Conservation (phyloP, 139 green algal species). For the Chlorella sorokiniana region DNA sequence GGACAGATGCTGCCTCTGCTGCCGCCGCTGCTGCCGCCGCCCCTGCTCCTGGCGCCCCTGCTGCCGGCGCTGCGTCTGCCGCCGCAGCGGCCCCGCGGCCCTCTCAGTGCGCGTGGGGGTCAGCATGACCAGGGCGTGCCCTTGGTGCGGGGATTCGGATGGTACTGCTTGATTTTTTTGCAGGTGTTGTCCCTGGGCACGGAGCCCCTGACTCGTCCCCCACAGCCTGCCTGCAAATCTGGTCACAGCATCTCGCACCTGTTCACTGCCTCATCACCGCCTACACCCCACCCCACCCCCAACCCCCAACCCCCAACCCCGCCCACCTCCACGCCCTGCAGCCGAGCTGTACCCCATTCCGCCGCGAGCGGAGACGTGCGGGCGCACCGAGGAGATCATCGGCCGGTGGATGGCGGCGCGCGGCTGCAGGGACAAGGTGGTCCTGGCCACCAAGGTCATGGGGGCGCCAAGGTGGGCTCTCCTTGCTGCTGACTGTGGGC, state of each 20-base stretch:
- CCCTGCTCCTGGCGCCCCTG: neutral
- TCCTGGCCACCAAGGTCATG: conserved; percentile 82
- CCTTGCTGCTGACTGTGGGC: neutral
- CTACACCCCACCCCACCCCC: too few relatives aligned
- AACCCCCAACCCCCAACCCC: too few relatives aligned
- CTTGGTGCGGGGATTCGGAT: too few relatives aligned
- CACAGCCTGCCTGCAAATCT: too few relatives aligned
- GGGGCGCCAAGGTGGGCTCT: conserved; percentile 18
- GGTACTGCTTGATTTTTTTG: neutral
- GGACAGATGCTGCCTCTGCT: too few relatives aligned
- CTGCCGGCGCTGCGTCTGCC: neutral
- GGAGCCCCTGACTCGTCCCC: too few relatives aligned
- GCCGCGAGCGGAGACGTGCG: conserved; percentile 43
- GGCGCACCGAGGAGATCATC: conserved; percentile 75
- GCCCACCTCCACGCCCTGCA: neutral
- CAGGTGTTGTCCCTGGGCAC: neutral
- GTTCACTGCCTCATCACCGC: too few relatives aligned
- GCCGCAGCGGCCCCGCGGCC: too few relatives aligned
- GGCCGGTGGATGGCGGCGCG: conserved; percentile 47
- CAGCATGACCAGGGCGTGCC: too few relatives aligned
- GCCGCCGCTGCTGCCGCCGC: neutral
- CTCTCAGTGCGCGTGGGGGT: too few relatives aligned
- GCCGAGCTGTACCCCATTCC: conserved; percentile 81
- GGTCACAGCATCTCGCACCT: too few relatives aligned
- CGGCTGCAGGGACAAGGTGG: conserved; percentile 59